Percentiles rank a stretch among this genome's conserved stretches.
Evolutionary conservation across 176 grass and related monocot genomes (phyloP).

Genomic region (Rhipidocladum racemiflorum): DNA sequence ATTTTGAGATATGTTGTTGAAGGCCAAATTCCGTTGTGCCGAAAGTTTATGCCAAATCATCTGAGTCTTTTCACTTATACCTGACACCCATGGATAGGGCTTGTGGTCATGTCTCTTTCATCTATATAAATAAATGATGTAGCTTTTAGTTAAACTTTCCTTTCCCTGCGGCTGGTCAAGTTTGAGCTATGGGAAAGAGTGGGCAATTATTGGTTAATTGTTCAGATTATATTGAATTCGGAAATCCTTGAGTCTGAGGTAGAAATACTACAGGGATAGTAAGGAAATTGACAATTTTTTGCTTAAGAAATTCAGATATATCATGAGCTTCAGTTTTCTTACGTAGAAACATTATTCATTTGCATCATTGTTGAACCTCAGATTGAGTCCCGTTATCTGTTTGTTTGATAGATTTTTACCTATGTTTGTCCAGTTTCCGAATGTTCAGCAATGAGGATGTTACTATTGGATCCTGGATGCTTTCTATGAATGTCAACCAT

Average conservation of each 20-base stretch:
- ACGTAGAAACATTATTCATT: neutral
- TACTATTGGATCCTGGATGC: conserved; percentile 97
- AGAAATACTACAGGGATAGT: neutral
- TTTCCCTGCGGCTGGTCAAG: neutral
- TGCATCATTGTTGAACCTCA: neutral
- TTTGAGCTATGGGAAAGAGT: neutral
- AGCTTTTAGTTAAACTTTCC: neutral
- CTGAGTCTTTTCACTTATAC: neutral
- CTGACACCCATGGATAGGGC: neutral
- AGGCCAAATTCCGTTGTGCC: neutral
- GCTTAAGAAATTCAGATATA: neutral
- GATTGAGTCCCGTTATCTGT: neutral
- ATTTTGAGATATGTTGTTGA: neutral
- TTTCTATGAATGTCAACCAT: conserved; percentile 97
- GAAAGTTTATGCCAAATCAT: neutral
- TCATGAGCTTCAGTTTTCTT: neutral
- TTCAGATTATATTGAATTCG: neutral
- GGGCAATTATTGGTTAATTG: neutral
- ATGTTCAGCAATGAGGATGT: conserved; percentile 99
- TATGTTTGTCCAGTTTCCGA: conserved; percentile 67
- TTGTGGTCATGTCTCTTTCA: neutral
- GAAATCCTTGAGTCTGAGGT: neutral
- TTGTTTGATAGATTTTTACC: neutral
- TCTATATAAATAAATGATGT: conserved; percentile 14
- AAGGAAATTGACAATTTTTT: neutral